Conservation (phyloP, 2,329 filamentous ascomycete species). For the Tolypocladium tropicale region DNA sequence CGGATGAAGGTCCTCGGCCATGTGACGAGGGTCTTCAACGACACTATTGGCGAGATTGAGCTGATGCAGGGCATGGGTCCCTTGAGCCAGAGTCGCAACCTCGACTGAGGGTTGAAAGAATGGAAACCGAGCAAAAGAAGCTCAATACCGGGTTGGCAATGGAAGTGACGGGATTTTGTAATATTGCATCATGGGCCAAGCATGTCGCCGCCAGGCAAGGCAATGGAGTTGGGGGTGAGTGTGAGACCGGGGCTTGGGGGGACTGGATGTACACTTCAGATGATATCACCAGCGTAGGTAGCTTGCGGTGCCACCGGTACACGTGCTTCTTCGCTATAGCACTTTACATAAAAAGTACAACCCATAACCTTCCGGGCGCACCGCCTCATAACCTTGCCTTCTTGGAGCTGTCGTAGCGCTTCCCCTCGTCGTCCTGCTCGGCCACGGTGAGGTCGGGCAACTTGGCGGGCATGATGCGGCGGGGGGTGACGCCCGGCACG, state of each 20-base stretch:
- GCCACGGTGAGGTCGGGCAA: conserved; percentile 62
- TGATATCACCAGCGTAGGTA: not conserved
- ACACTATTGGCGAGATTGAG: conserved; percentile 60
- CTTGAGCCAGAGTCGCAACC: conserved; percentile 26
- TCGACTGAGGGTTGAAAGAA: conserved; percentile 1
- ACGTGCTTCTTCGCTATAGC: not conserved
- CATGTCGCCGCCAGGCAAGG: conserved; percentile 1
- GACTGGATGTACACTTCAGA: not conserved
- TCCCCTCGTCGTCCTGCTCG: conserved; percentile 74
- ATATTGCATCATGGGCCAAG: not conserved
- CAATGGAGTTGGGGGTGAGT: conserved; percentile 1
- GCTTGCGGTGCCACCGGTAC: not conserved
- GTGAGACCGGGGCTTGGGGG: not conserved
- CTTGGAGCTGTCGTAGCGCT: conserved; percentile 54
- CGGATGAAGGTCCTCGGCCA: conserved; percentile 58
- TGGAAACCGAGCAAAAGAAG: conserved; percentile 5
- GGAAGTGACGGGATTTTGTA: conserved; percentile 1
- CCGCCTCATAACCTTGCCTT: conserved; percentile 26
- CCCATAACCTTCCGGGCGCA: not conserved
- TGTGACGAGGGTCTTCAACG: conserved; percentile 64
- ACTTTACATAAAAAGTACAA: not conserved
- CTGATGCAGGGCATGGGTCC: conserved; percentile 33
- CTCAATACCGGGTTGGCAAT: not conserved
- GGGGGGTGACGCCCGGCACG: conserved; percentile 50
- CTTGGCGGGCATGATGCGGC: conserved; percentile 66